Percentiles rank a stretch among this genome's conserved stretches.
Evolutionary conservation across 1,139 yeast genomes (phyloP).

Genomic region (Zhuliangozyma parablackwelliae): DNA sequence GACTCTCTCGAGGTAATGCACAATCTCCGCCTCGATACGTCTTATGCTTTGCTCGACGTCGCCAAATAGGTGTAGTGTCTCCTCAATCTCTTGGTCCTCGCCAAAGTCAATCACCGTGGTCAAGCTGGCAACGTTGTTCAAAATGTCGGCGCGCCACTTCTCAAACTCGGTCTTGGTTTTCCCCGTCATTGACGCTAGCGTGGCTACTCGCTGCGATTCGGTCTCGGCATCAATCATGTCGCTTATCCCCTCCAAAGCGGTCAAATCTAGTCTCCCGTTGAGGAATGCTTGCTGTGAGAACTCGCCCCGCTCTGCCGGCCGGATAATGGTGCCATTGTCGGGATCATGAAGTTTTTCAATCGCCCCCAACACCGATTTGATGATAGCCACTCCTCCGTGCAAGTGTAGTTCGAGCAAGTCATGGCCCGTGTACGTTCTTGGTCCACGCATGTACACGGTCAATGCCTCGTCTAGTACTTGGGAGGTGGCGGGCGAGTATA

Average conservation of each 20-base stretch:
- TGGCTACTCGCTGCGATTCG: constrained; percentile 76
- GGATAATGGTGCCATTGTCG: constrained; percentile 36
- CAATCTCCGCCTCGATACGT: constrained; percentile 41
- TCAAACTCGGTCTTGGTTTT: constrained; percentile 50
- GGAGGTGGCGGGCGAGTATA: constrained; percentile 36
- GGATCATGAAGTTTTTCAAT: constrained; percentile 51
- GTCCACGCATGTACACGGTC: constrained; percentile 63
- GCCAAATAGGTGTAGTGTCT: constrained; percentile 45
- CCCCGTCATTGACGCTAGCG: constrained; percentile 72
- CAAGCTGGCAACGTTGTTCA: constrained; percentile 65
- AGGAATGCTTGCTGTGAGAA: constrained; percentile 79
- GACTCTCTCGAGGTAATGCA: constrained; percentile 45
- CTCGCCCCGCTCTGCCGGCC: constrained; percentile 93
- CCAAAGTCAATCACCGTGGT: constrained; percentile 94
- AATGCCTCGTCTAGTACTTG: constrained; percentile 67
- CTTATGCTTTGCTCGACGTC: constrained; percentile 44
- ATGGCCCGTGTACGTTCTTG: constrained; percentile 91
- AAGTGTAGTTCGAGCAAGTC: constrained; percentile 81
- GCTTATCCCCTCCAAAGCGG: constrained; percentile 86
- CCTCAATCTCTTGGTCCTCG: constrained; percentile 85
- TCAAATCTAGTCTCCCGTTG: constrained; percentile 64
- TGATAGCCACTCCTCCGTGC: constrained; percentile 92
- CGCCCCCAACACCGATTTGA: constrained; percentile 61
- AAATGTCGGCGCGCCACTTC: constrained; percentile 64
- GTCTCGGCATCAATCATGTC: constrained; percentile 94